Conservation (phyloP, 2,329 filamentous ascomycete genomes). For the Gaeumannomyces tritici region DNA sequence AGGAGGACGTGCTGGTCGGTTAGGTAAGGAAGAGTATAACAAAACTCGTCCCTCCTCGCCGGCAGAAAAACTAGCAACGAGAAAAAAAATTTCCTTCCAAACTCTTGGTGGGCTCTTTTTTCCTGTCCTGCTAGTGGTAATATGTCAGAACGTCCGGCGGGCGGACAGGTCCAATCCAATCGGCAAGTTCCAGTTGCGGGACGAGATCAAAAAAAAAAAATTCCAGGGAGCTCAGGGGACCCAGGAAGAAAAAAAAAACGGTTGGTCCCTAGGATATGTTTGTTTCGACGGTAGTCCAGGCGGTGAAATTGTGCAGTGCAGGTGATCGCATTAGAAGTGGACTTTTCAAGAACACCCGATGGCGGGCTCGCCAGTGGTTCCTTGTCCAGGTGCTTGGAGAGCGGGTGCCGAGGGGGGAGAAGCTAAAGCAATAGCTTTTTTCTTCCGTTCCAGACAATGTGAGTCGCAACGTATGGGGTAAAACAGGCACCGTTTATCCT, state of each 20-base stretch:
- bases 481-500: slow-evolving; percentile 2
- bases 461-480: neutral
- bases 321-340: slow-evolving; percentile 6
- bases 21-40: neutral
- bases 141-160: slow-evolving; percentile 1
- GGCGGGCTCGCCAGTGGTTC: slow-evolving; percentile 5
- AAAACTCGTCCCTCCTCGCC: neutral
- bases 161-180: slow-evolving; percentile 2
- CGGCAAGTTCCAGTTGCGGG: slow-evolving; percentile 3
- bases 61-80: neutral
- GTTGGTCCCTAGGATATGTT: neutral
- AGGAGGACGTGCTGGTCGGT: neutral
- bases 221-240: slow-evolving; percentile 2
- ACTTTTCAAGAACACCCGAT: slow-evolving; percentile 1
- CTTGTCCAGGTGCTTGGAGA: slow-evolving; percentile 4
- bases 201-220: neutral
- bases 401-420: neutral
- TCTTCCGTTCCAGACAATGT: slow-evolving; percentile 3
- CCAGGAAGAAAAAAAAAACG: slow-evolving; percentile 3
- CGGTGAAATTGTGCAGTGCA: slow-evolving; percentile 3
- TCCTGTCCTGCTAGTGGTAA: neutral
- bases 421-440: neutral
- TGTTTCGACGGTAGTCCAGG: neutral
- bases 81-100: slow-evolving; percentile 4
- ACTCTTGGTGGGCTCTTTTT: slow-evolving; percentile 2